Conservation (phyloP, 202 grass and related monocot species). For the Miscanthus sacchariflorus region DNA sequence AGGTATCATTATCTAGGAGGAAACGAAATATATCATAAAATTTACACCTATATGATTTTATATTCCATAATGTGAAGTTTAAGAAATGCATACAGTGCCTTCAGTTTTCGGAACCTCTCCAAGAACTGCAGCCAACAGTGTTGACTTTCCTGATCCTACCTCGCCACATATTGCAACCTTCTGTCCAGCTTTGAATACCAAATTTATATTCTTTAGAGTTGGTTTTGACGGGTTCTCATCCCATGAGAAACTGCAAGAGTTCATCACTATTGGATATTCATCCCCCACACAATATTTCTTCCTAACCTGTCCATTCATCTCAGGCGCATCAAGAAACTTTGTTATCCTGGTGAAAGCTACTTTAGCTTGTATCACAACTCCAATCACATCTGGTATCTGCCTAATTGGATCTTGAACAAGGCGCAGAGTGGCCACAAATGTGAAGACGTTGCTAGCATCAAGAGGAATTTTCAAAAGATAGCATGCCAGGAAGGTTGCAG, state of each 20-base stretch:
- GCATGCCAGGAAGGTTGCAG: slow-evolving; percentile 81
- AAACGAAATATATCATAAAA: slow-evolving; percentile 17
- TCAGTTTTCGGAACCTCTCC: slow-evolving; percentile 75
- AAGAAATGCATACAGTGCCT: slow-evolving; percentile 69
- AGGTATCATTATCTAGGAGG: not conserved
- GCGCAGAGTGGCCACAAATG: slow-evolving; percentile 83
- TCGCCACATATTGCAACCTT: slow-evolving; percentile 96
- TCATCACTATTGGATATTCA: slow-evolving; percentile 57
- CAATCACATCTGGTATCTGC: slow-evolving; percentile 88
- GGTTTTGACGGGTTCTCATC: slow-evolving; percentile 67
- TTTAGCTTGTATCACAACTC: slow-evolving; percentile 84
- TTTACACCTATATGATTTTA: not conserved
- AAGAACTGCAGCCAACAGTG: slow-evolving; percentile 80
- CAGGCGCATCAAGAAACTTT: slow-evolving; percentile 85
- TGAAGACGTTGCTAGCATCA: slow-evolving; percentile 87
- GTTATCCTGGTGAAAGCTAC: slow-evolving; percentile 82
- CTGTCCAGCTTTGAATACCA: slow-evolving; percentile 69
- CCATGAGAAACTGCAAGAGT: slow-evolving; percentile 85
- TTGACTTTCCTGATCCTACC: slow-evolving; percentile 97
- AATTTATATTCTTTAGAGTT: slow-evolving; percentile 77
- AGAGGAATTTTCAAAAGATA: slow-evolving; percentile 78
- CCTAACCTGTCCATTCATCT: slow-evolving; percentile 61
- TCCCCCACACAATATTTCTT: slow-evolving; percentile 39
- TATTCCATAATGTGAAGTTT: not conserved
- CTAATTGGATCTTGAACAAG: slow-evolving; percentile 87